Conservation (phyloP, 257 asterid genomes). For the Salvia rosmarinus region DNA sequence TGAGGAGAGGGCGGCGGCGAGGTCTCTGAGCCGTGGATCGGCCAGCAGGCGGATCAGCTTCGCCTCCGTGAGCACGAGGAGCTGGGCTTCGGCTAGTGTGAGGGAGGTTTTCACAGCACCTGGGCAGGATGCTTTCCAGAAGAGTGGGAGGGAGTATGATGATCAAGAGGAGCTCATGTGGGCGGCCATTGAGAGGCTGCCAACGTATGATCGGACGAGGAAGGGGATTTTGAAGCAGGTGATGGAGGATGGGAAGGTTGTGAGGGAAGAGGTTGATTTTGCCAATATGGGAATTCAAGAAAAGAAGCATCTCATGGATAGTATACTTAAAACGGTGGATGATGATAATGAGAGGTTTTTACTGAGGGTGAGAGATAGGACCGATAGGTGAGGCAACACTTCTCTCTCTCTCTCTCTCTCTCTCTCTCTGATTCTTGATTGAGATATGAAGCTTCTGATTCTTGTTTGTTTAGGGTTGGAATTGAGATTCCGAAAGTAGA, state of each 20-base stretch:
- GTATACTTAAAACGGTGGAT: constrained; percentile 73
- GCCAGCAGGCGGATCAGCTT: constrained; percentile 55
- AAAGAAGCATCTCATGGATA: constrained; percentile 67
- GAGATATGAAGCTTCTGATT: not conserved
- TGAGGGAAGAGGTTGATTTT: constrained; percentile 71
- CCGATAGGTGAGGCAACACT: constrained; percentile 64
- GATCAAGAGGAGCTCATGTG: constrained; percentile 90
- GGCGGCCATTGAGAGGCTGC: constrained; percentile 97
- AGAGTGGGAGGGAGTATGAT: constrained; percentile 64
- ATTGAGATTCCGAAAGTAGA: constrained; percentile 83
- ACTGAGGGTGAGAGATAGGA: constrained; percentile 74
- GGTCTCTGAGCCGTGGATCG: constrained; percentile 70
- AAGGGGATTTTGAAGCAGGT: constrained; percentile 75
- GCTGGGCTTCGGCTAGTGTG: constrained; percentile 81
- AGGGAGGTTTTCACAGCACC: constrained; percentile 71
- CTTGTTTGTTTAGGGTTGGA: constrained; percentile 59
- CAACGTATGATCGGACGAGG: constrained; percentile 78
- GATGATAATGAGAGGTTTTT: constrained; percentile 92
- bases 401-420: not conserved
- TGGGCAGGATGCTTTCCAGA: constrained; percentile 67
- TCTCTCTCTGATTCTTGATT: not conserved
- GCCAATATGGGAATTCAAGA: constrained; percentile 62
- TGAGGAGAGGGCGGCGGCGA: constrained; percentile 53
- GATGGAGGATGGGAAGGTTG: constrained; percentile 69
- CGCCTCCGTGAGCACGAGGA: constrained; percentile 56